A percentile compares a stretch with the other conserved stretches of the same genome.
phyloP scores from a whole-genome alignment of 345 rosid genomes.

The Carallia pectinifolia region DNA sequence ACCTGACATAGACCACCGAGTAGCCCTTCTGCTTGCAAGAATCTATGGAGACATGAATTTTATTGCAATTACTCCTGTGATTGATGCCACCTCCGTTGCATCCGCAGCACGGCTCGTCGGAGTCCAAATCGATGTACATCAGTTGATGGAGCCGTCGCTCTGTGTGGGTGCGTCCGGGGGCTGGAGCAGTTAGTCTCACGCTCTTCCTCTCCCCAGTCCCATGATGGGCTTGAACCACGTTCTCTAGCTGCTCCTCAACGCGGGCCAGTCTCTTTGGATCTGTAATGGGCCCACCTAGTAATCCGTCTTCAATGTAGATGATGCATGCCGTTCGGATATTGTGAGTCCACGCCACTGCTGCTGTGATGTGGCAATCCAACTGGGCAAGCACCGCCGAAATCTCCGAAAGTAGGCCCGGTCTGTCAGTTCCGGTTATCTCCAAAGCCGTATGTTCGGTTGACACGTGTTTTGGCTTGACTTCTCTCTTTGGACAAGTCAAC shows the following conservation, averaged over 20 bases:
- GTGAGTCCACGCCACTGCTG: conserved; percentile 84
- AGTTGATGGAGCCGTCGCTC: conserved; percentile 89
- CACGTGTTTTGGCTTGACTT: conserved; percentile 53
- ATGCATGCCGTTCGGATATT: conserved; percentile 62
- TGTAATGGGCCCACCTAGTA: conserved; percentile 51
- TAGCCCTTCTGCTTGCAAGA: conserved; percentile 73
- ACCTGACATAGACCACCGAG: conserved; percentile 56
- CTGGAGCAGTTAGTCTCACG: conserved; percentile 48
- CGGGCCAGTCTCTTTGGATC: conserved; percentile 43
- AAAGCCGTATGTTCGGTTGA: conserved; percentile 68
- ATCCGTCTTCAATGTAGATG: conserved; percentile 63
- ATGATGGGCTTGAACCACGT: conserved; percentile 65
- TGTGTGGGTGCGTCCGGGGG: conserved; percentile 56
- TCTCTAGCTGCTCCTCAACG: conserved; percentile 53
- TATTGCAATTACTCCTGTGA: conserved; percentile 46
- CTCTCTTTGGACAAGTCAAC: conserved; percentile 36
- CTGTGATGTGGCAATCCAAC: conserved; percentile 66
- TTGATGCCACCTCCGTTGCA: conserved; percentile 40
- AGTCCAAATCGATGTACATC: conserved; percentile 62
- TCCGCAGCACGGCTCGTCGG: conserved; percentile 46
- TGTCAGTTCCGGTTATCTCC: conserved; percentile 67
- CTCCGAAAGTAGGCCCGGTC: conserved; percentile 83
- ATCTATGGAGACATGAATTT: conserved; percentile 61
- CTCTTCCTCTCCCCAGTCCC: conserved; percentile 49
- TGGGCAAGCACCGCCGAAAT: conserved; percentile 63